Percentiles rank a stretch among this genome's conserved stretches.
Conservation (phyloP, 139 green algal genomes). For the Yamagishiella unicocca region DNA sequence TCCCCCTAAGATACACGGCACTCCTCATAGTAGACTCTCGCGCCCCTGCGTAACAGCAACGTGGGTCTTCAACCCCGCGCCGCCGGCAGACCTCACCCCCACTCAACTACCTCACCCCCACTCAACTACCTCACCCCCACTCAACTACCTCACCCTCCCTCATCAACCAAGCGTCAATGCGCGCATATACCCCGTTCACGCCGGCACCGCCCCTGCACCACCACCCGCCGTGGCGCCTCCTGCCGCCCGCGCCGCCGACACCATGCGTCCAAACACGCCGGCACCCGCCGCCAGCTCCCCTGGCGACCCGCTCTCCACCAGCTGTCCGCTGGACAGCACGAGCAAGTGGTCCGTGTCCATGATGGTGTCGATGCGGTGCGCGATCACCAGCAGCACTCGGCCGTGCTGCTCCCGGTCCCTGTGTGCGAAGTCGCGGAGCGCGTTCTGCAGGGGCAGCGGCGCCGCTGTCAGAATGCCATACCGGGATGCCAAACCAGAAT, state of each 20-base stretch:
- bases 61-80: too few relatives aligned
- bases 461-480: not conserved
- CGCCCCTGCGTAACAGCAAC: too few relatives aligned
- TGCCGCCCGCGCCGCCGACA: slow-evolving; percentile 30
- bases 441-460: slow-evolving; percentile 19
- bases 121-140: too few relatives aligned
- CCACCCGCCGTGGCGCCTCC: not conserved
- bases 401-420: slow-evolving; percentile 16
- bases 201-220: not conserved
- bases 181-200: too few relatives aligned
- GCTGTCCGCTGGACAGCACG: slow-evolving; percentile 75
- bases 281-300: slow-evolving; percentile 58
- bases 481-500: not conserved
- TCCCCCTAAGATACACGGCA: too few relatives aligned
- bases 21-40: too few relatives aligned
- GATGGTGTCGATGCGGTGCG: slow-evolving; percentile 89
- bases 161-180: too few relatives aligned
- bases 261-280: slow-evolving; percentile 55
- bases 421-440: slow-evolving; percentile 58
- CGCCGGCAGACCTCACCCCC: too few relatives aligned
- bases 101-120: too few relatives aligned
- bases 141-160: too few relatives aligned
- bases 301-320: slow-evolving; percentile 83
- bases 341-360: slow-evolving; percentile 89
- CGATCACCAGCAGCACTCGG: slow-evolving; percentile 83